Evolutionary conservation across 2,329 filamentous ascomycete species (phyloP).

Genomic region (Cladosporium sp.): DNA sequence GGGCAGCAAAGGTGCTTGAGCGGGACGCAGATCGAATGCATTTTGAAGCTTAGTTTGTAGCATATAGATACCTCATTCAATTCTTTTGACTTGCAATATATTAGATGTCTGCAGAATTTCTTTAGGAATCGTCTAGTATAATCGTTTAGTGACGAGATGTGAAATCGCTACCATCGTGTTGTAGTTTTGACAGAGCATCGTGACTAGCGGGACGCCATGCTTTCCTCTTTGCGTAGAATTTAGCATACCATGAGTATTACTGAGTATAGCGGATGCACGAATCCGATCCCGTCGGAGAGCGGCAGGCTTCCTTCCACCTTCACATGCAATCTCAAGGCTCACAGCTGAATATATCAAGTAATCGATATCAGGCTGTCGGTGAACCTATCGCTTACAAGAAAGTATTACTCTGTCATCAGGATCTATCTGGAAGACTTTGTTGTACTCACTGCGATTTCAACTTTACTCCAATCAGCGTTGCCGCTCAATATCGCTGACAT

Average conservation of each 20-base stretch:
- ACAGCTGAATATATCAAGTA: background rate
- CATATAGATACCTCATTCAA: conserved; percentile 3
- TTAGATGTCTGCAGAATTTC: too few relatives aligned
- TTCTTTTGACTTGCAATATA: background rate
- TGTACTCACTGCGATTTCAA: background rate
- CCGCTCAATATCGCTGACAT: background rate
- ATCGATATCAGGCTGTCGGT: background rate
- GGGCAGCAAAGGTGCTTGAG: conserved; percentile 3
- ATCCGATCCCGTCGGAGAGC: background rate
- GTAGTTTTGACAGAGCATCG: background rate
- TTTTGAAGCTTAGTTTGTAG: background rate
- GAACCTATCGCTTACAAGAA: background rate
- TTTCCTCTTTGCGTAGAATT: background rate
- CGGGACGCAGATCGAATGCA: background rate
- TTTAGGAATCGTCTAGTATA: too few relatives aligned
- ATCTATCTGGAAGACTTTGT: background rate
- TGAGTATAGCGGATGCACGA: background rate
- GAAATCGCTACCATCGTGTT: too few relatives aligned
- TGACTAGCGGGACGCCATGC: background rate
- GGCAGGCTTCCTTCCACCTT: background rate
- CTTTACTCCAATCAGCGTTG: background rate
- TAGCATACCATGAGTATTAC: background rate
- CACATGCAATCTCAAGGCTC: background rate
- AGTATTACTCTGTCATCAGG: background rate
- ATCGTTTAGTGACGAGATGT: too few relatives aligned